Evolutionary conservation across 345 rosid genomes (phyloP), one percentile per base, ranked within the genome.

Genomic region (Sisymbrium altissimum): DNA sequence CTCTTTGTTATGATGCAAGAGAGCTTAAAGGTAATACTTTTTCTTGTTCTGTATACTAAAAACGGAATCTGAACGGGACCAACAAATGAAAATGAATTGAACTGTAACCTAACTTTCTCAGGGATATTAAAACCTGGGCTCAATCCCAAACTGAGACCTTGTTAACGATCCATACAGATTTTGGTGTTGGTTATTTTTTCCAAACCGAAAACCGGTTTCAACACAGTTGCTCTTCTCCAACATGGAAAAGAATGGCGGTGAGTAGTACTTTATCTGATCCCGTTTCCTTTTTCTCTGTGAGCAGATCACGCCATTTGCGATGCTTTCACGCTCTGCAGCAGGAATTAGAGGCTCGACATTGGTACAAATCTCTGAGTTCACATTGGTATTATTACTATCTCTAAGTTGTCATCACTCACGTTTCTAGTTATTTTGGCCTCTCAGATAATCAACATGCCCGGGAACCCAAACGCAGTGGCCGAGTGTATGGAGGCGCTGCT

Each of bases 401-500:
- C 46, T 55, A 60, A 61, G 41, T 65, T 69, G 18, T 2, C 48
- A 64, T 48, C 29, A 32, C 71, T 79, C 66, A 64, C 11, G 3
- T 18, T 10, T 40, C 66, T 19, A 2, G 67, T 25, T 19, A 9
- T 64, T 72, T 49, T 68, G 41, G 6, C 33, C 7, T 49, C 32
- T 9, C 81, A 92, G 99, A 92, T 95, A 36, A 92, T 95, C 85
- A 90, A 92, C 85, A 88, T 90, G 96, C 97, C 99, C 4, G 97
- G 97, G 59, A 95, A 95, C 81, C 99, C 97, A 29, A 92, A 95
- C 66, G 97, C 98, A 0, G 96, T 85, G 25, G 93, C 88, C 0
- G 99, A 95, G 80, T 95, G 99, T 80, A 86, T 88, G 96, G 97
- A 90, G 61, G 96, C 99, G 18, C 72, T 95, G 77, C 57, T 95